Evolutionary conservation across 148 eudicot genomes (phyloP).

Genomic region (Gaultheria prostrata): DNA sequence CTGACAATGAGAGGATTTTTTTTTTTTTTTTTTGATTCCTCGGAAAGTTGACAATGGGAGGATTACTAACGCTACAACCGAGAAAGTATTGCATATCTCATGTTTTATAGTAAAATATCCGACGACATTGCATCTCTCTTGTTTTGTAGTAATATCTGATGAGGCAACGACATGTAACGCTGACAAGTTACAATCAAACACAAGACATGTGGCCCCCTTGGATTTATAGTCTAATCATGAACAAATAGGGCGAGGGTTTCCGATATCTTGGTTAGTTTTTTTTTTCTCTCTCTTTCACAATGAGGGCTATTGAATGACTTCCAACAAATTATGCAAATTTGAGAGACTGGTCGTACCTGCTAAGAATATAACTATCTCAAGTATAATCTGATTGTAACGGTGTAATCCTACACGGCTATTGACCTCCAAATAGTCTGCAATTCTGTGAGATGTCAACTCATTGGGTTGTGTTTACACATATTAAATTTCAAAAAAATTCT

Average conservation of each 20-base stretch:
- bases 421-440: no score
- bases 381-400: no score
- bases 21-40: no score
- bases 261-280: neutral
- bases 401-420: no score
- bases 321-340: neutral
- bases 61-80: no score
- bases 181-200: neutral
- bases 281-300: neutral
- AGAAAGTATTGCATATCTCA: neutral
- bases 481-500: no score
- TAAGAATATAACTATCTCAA: no score
- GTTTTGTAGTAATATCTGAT: neutral
- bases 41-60: no score
- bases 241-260: neutral
- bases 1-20: no score
- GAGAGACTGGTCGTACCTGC: no score
- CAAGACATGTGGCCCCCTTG: neutral
- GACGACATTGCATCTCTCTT: neutral
- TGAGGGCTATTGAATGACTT: neutral
- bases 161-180: neutral
- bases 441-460: no score
- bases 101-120: neutral
- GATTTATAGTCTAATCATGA: neutral
- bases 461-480: no score